phyloP scores from a whole-genome alignment of 139 green algal genomes.

The Coelastrella sp. region DNA sequence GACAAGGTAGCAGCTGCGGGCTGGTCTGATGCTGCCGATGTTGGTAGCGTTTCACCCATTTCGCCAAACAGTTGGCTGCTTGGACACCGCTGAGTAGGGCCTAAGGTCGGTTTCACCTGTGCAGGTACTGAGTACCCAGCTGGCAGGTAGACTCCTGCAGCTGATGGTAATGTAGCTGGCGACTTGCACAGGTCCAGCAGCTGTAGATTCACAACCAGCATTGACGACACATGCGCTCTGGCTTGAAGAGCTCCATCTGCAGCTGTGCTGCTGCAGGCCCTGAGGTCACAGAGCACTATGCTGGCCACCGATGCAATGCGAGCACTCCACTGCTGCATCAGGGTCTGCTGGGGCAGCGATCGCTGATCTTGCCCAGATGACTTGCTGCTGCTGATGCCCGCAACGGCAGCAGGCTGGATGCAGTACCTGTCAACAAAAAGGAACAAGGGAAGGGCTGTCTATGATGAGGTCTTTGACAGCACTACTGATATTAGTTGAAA shows the following conservation, averaged over 20 bases:
- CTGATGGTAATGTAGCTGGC: conserved; percentile 12
- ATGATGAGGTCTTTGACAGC: too few species aligned
- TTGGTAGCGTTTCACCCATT: too few species aligned
- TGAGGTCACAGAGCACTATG: conserved; percentile 10
- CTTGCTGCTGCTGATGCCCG: background rate
- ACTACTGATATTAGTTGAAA: too few species aligned
- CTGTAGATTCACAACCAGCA: conserved; percentile 46
- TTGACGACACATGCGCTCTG: background rate
- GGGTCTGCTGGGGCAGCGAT: background rate
- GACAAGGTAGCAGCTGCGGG: conserved; percentile 11
- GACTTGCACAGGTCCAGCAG: conserved; percentile 36
- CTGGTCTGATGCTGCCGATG: too few species aligned
- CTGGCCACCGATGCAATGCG: conserved; percentile 26
- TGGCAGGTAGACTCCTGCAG: conserved; percentile 21
- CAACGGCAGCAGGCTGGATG: background rate
- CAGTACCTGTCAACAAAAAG: conserved; percentile 1
- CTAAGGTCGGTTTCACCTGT: background rate
- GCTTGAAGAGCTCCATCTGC: background rate
- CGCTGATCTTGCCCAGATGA: background rate
- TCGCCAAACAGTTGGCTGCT: too few species aligned
- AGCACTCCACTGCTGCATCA: conserved; percentile 29
- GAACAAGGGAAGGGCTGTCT: background rate
- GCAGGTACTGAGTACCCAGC: background rate
- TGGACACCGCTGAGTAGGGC: too few species aligned
- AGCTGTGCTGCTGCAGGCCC: conserved; percentile 16